Evolutionary conservation across 2,329 filamentous ascomycete species (phyloP).

Genomic region (Alternaria viburni): DNA sequence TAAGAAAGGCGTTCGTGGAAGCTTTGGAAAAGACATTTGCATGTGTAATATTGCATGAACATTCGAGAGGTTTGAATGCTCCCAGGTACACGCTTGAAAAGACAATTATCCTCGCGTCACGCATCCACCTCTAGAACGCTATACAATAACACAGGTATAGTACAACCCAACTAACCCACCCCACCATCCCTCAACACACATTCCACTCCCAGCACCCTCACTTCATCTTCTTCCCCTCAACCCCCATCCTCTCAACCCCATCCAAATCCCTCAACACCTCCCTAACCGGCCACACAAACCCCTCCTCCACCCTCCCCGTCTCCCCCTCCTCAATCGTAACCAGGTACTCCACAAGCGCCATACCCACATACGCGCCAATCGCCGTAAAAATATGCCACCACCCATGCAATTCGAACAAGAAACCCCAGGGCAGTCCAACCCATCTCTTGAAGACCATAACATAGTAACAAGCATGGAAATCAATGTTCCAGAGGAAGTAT

Average conservation of each 20-base stretch:
- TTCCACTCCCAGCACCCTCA: not conserved
- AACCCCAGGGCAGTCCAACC: slow-evolving; percentile 63
- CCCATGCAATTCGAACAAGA: slow-evolving; percentile 65
- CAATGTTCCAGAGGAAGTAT: slow-evolving; percentile 64
- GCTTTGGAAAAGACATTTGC: too few species aligned
- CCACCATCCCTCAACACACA: not conserved
- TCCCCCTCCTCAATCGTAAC: slow-evolving; percentile 40
- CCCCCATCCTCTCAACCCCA: slow-evolving; percentile 11
- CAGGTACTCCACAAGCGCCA: slow-evolving; percentile 48
- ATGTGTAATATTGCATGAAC: accelerated
- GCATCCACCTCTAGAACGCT: not conserved
- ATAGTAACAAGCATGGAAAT: slow-evolving; percentile 59
- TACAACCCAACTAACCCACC: not conserved
- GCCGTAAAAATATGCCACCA: slow-evolving; percentile 71
- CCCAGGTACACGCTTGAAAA: accelerated
- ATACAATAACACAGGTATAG: not conserved
- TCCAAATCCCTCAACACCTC: slow-evolving; percentile 39
- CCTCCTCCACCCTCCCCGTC: slow-evolving; percentile 35
- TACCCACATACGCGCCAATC: slow-evolving; percentile 56
- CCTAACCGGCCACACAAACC: slow-evolving; percentile 47
- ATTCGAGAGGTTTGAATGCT: accelerated
- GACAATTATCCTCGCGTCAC: not conserved
- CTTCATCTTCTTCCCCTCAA: slow-evolving; percentile 19
- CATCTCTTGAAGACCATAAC: slow-evolving; percentile 54
- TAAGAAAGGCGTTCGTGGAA: too few species aligned